phyloP scores from a whole-genome alignment of 1,284 basidiomycete species.

The Inonotus hispidus region DNA sequence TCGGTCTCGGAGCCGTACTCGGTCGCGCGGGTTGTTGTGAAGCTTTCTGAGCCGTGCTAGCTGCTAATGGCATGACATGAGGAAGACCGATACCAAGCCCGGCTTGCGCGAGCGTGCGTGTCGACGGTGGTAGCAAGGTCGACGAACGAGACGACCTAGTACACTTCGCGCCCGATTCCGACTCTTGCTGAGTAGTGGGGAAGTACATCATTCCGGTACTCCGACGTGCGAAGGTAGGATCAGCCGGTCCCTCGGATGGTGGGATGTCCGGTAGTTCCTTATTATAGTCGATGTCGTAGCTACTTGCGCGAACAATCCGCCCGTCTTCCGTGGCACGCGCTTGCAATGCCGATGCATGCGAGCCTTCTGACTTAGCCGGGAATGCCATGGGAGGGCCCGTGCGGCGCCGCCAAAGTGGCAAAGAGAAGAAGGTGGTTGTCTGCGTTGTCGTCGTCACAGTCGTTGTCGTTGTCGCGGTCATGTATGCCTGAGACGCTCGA shows the following conservation, averaged over 20 bases:
- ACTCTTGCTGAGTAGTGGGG: background rate
- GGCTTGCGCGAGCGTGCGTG: slow-evolving; percentile 49
- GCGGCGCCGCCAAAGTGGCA: slow-evolving; percentile 59
- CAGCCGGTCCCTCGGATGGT: slow-evolving; percentile 20
- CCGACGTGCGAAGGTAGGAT: slow-evolving; percentile 1
- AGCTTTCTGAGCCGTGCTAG: background rate
- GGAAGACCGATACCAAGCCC: slow-evolving; percentile 52
- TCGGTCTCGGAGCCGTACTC: slow-evolving; percentile 11
- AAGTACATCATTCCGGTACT: slow-evolving; percentile 6
- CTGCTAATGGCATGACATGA: slow-evolving; percentile 40
- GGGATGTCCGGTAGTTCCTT: slow-evolving; percentile 69
- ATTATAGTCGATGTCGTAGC: slow-evolving; percentile 35
- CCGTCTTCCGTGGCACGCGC: slow-evolving; percentile 28
- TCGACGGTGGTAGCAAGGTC: slow-evolving; percentile 26
- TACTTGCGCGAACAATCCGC: slow-evolving; percentile 19
- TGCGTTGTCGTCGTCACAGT: slow-evolving; percentile 48
- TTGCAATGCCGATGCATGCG: slow-evolving; percentile 24
- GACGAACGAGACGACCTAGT: slow-evolving; percentile 2
- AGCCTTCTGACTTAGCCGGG: slow-evolving; percentile 20
- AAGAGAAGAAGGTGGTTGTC: slow-evolving; percentile 53
- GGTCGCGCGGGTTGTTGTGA: slow-evolving; percentile 33
- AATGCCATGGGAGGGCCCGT: slow-evolving; percentile 33
- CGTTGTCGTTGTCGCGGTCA: slow-evolving; percentile 43
- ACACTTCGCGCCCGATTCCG: background rate
- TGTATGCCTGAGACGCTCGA: slow-evolving; percentile 25